A percentile compares a stretch with the other conserved stretches of the same genome.
phyloP scores from a whole-genome alignment of 345 rosid genomes.

The Sonneratia alba region DNA sequence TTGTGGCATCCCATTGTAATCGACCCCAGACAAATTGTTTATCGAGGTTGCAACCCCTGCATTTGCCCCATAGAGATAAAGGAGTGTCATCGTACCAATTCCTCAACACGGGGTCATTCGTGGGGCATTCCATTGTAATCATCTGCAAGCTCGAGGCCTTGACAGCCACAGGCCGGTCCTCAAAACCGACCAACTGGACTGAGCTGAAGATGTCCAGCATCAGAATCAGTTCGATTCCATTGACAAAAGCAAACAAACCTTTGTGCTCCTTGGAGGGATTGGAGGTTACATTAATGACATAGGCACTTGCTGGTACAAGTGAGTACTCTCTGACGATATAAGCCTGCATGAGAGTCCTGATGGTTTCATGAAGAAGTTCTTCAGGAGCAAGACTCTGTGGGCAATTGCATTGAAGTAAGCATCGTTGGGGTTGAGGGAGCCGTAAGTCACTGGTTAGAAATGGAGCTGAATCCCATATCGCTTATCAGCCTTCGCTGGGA shows the following conservation, averaged over 20 bases:
- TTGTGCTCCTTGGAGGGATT: conserved; percentile 35
- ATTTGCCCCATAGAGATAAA: conserved; percentile 40
- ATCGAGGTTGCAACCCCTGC: conserved; percentile 29
- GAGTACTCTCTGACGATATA: conserved; percentile 56
- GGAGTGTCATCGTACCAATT: conserved; percentile 65
- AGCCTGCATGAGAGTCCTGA: conserved; percentile 60
- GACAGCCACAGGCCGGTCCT: conserved; percentile 26
- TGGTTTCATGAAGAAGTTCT: conserved; percentile 59
- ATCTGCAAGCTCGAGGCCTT: conserved; percentile 34
- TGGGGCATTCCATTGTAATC: conserved; percentile 42
- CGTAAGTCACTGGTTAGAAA: conserved; percentile 59
- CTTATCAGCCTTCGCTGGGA: conserved; percentile 30
- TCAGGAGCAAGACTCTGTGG: conserved; percentile 39
- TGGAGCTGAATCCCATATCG: conserved; percentile 44
- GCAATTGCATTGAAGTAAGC: conserved; percentile 55
- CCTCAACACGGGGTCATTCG: conserved; percentile 49
- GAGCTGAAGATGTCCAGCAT: conserved; percentile 48
- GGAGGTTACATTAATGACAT: conserved; percentile 34
- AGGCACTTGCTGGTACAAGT: conserved; percentile 32
- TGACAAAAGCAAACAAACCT: conserved; percentile 50
- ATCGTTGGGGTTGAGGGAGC: conserved; percentile 27
- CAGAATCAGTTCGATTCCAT: conserved; percentile 58
- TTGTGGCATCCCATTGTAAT: conserved; percentile 29
- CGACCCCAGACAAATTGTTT: conserved; percentile 14
- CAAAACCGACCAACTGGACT: conserved; percentile 42